These are phyloP conservation scores for Boletales sp. DNA, from an alignment of 768 basidiomycete species.

Conservation along the genomic window DNA sequence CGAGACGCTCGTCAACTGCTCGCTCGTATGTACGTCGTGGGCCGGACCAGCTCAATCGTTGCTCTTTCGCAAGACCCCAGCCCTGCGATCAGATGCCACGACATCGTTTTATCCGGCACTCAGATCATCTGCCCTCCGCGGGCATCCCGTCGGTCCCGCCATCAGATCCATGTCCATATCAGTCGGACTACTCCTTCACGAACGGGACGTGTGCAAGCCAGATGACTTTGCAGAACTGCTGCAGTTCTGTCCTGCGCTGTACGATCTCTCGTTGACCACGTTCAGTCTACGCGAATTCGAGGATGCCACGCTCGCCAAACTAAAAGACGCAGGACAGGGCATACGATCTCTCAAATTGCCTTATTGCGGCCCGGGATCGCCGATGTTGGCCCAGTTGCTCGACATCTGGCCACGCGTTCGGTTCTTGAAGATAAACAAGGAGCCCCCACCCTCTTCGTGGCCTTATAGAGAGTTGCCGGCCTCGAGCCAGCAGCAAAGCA, in stretches of 20 bases:
- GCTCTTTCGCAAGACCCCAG: conserved; percentile 21
- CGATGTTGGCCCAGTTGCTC: conserved; percentile 40
- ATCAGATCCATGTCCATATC: conserved; percentile 15
- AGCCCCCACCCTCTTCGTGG: conserved; percentile 1
- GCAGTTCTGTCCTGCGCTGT: conserved; percentile 28
- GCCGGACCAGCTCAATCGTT: conserved; percentile 25
- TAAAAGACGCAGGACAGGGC: conserved; percentile 14
- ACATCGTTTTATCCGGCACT: conserved; percentile 14
- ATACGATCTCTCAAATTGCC: conserved; percentile 33
- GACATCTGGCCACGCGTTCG: conserved; percentile 33
- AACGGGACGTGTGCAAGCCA: not conserved
- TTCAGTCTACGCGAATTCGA: conserved; percentile 27
- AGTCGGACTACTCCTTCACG: conserved; percentile 4
- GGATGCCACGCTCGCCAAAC: conserved; percentile 16
- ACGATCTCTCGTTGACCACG: conserved; percentile 30
- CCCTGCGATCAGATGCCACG: not conserved
- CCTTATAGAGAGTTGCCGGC: not conserved
- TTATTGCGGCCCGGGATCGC: conserved; percentile 38
- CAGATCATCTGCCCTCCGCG: not conserved
- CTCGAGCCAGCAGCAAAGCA: no score
- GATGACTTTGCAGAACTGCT: conserved; percentile 12
- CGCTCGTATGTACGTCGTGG: conserved; percentile 26
- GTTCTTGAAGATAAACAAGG: conserved; percentile 37
- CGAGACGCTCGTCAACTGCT: conserved; percentile 14
- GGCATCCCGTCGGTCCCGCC: conserved; percentile 1